These are phyloP conservation scores for Diutina neorugosa DNA, from an alignment of 1,139 yeast species.

Conservation along the genomic window DNA sequence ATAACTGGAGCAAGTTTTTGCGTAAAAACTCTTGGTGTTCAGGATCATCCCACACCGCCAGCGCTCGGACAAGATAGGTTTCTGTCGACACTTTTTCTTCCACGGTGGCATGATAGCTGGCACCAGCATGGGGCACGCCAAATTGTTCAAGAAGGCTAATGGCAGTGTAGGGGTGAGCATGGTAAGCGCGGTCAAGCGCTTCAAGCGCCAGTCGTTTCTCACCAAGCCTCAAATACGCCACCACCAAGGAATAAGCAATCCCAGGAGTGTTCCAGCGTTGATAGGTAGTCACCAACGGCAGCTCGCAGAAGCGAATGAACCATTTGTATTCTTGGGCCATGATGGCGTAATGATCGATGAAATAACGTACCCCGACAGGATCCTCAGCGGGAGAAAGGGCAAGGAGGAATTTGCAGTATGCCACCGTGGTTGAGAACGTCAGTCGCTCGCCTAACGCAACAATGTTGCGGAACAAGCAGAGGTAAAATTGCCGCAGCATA, in stretches of 20 bases:
- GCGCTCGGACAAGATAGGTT: conserved; percentile 41
- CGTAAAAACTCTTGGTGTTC: conserved; percentile 34
- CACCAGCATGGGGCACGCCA: conserved; percentile 14
- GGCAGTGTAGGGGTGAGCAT: conserved; percentile 50
- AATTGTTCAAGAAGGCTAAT: conserved; percentile 33
- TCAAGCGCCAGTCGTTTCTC: conserved; percentile 31
- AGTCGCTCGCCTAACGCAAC: conserved; percentile 65
- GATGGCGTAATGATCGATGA: conserved; percentile 70
- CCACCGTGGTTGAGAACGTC: conserved; percentile 64
- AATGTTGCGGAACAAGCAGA: conserved; percentile 64
- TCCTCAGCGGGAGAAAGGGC: conserved; percentile 69
- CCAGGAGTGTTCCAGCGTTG: conserved; percentile 66
- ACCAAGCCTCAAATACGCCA: conserved; percentile 40
- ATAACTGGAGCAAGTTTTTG: conserved; percentile 27
- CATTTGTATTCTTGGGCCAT: conserved; percentile 55
- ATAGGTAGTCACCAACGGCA: conserved; percentile 47
- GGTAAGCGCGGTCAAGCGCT: conserved; percentile 38
- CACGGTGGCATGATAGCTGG: not conserved
- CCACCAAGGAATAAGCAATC: conserved; percentile 50
- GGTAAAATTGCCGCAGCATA: conserved; percentile 66
- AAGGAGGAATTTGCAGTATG: conserved; percentile 58
- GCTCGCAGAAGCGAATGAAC: conserved; percentile 40
- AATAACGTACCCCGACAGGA: conserved; percentile 74
- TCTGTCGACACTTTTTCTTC: conserved; percentile 28
- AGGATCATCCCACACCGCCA: conserved; percentile 36